Percentiles rank a stretch among this genome's conserved stretches.
Evolutionary conservation across 768 basidiomycete species (phyloP).

Genomic region (Naganishia vishniacii): DNA sequence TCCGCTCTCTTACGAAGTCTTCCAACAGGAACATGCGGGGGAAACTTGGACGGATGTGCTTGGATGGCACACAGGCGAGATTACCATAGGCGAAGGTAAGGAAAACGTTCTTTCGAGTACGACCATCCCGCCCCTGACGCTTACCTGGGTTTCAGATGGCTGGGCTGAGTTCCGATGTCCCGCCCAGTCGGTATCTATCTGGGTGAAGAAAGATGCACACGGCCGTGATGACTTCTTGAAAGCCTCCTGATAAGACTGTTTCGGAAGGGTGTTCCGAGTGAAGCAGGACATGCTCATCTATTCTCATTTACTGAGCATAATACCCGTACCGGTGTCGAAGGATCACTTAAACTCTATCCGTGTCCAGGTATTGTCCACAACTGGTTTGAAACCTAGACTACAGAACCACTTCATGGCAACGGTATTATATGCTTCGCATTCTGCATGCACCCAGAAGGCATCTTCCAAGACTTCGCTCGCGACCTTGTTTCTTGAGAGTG

Average conservation of each 20-base stretch:
- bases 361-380: conserved; percentile 4
- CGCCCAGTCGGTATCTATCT: conserved; percentile 50
- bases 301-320: no score
- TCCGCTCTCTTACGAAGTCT: conserved; percentile 10
- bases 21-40: conserved; percentile 49
- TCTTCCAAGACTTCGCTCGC: neutral
- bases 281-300: neutral
- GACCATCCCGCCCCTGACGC: no score
- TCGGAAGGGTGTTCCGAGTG: neutral
- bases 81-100: conserved; percentile 50
- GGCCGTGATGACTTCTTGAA: conserved; percentile 51
- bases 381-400: neutral
- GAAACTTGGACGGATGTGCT: conserved; percentile 53
- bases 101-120: no score
- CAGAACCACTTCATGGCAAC: conserved; percentile 2
- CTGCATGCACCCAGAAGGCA: neutral
- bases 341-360: neutral
- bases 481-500: neutral
- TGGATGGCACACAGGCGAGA: conserved; percentile 52
- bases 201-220: conserved; percentile 51
- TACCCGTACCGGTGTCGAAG: no score
- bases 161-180: conserved; percentile 53
- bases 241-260: neutral
- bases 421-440: conserved; percentile 4
- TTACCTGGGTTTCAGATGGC: conserved; percentile 41